Evolutionary conservation across 139 green algal genomes (phyloP), one percentile per base, ranked within the genome.

Genomic region (Picochlorum sp.): DNA sequence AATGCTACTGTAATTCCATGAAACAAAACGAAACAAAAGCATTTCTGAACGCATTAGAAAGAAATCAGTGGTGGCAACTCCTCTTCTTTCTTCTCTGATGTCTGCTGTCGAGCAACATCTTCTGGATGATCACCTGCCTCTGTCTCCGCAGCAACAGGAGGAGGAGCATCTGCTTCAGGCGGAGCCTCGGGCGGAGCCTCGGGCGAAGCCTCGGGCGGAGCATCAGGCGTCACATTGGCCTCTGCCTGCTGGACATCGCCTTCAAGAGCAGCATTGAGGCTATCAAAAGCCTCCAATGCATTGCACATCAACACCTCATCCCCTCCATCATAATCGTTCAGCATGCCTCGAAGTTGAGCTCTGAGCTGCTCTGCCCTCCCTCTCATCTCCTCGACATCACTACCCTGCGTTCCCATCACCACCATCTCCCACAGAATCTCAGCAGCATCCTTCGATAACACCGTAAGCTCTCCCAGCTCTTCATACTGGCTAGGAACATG

Each of bases 351-450:
- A 32, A 85, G 65, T 62, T 85, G 79, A 2, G 72, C 72, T 67
- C 77, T 66, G 30, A 85, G 51, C 72, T 76, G 62, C 32, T 68
- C 45, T 21, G 62, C 69, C 37, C 80, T 80, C 37, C 45, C 38
- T 52, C 69, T 63, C 72, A 85, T 84, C 23, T 85, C 75, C 2
- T 41, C 44, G 4, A 73, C 52, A 18, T 66, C 75, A 2, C 61
- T 65, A 37, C 72, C 67, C 16, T 28, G 51, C 30, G 81, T 72
- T 18, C 76, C 68, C 72, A 83, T 76, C 20, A 77, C 79, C 26
- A 75, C 79, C 75, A 85, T 76, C 65, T 85, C 79, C 68, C 71
- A 85, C 50, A 85, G 47, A 18, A 85, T 72, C 32, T 76, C 79
- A 28, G 72, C 72, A 26, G 79, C 79, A 4, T 85, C 79, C 23